Evolutionary conservation across 2,329 filamentous ascomycete genomes (phyloP), one percentile per base, ranked within the genome.

Genomic region (Diaporthe ampelina): DNA sequence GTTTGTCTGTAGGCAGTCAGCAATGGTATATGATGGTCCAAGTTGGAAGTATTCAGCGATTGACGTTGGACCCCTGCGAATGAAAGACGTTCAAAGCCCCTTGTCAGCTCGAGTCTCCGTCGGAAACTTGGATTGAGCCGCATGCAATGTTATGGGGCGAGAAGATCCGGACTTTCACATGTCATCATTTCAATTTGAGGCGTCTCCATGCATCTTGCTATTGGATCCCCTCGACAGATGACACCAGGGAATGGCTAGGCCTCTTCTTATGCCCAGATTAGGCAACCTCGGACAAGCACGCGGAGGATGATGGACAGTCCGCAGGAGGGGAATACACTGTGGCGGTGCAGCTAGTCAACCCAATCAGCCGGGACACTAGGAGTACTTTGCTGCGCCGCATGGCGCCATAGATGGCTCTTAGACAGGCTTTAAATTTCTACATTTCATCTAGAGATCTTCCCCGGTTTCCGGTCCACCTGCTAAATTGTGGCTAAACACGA

Each of bases 261-360:
- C 43, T 17, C 61, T 37, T 11, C 9, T 7, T 67, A 26, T 37
- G 43, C 45, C 45, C 45, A 45, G 1, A 19, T 37, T 37, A 52
- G 61, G 61, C 61, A 67, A 9, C 45, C 13, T 26, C 8, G 10
- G 24, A 24, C 17, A n/a, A 67, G 21, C 10, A 17, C 29, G 8
- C 61, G 29, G 52, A 37, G 45, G 61, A 67, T 67, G 61, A 37
- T 13, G 7, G n/a, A 45, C 29, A 29, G 45, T 67, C 45, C 50
- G 17, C 29, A n/a, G n/a, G n/a, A n/a, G n/a, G n/a, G n/a, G n/a
- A n/a, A n/a, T n/a, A 61, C 1, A 26, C 21, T 37, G 61, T 67
- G 61, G 61, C 45, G 50, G 45, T 67, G 61, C 13, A 26, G 6
- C 8, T 52, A 3, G 1, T 67, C 4, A 9, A 37, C 61, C 61